phyloP scores from a whole-genome alignment of 495 filamentous ascomycete species.

The Penicillium odoratum region DNA sequence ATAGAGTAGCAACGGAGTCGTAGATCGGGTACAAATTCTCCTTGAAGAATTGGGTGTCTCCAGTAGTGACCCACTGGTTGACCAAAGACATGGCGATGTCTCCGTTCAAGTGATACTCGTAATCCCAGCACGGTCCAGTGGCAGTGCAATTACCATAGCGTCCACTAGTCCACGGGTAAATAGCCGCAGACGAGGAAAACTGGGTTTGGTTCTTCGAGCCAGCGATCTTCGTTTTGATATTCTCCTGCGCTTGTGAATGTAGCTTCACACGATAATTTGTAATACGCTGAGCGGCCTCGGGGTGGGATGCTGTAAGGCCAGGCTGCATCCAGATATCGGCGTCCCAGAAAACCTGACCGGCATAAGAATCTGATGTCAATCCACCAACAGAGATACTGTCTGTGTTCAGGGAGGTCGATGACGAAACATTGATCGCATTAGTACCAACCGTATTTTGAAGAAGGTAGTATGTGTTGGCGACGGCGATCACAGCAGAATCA shows the following conservation, averaged over 20 bases:
- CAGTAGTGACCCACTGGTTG: conserved; percentile 62
- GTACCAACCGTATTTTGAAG: conserved; percentile 64
- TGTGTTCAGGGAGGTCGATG: conserved; percentile 46
- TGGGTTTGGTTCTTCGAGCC: conserved; percentile 54
- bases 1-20: conserved; percentile 58
- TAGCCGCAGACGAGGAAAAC: conserved; percentile 53
- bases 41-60: conserved; percentile 56
- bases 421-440: conserved; percentile 45
- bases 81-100: conserved; percentile 67
- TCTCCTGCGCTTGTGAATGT: conserved; percentile 53
- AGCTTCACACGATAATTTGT: conserved; percentile 57
- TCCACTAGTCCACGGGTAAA: conserved; percentile 65
- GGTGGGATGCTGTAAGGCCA: conserved; percentile 58
- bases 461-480: conserved; percentile 68
- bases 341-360: conserved; percentile 65
- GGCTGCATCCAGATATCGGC: conserved; percentile 70
- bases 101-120: conserved; percentile 63
- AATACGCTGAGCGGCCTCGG: conserved; percentile 56
- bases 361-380: conserved; percentile 62
- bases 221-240: conserved; percentile 44
- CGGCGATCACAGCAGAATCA: conserved; percentile 61
- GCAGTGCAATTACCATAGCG: conserved; percentile 65
- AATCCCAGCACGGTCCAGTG: conserved; percentile 65
- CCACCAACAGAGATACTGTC: conserved; percentile 64
- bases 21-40: conserved; percentile 57